These are phyloP conservation scores for Ustilago sp. DNA, from an alignment of 1,284 basidiomycete genomes.

Conservation along the genomic window DNA sequence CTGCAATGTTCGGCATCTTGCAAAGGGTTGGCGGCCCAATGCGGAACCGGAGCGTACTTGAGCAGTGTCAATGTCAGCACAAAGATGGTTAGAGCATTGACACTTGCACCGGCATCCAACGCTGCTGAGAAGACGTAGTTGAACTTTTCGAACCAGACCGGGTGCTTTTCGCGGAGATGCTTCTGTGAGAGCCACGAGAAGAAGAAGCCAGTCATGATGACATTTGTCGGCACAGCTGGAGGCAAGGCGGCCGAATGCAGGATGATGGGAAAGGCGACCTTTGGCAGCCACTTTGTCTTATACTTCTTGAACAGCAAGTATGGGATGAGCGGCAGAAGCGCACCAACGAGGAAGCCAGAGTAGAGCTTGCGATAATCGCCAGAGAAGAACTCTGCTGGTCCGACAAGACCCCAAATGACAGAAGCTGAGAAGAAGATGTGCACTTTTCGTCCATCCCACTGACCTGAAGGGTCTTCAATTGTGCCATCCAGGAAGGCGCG, in stretches of 20 bases:
- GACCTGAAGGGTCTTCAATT: constrained; percentile 71
- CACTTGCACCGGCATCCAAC: constrained; percentile 70
- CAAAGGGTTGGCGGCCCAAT: constrained; percentile 54
- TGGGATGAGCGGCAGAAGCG: constrained; percentile 70
- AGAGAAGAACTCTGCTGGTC: constrained; percentile 71
- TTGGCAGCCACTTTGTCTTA: constrained; percentile 50
- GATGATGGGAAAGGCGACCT: constrained; percentile 72
- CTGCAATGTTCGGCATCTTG: constrained; percentile 52
- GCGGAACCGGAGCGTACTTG: constrained; percentile 52
- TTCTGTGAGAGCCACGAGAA: constrained; percentile 70
- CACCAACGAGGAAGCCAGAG: constrained; percentile 71
- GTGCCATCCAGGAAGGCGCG: constrained; percentile 70
- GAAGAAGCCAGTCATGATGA: constrained; percentile 71
- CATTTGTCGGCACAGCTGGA: constrained; percentile 71
- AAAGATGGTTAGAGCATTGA: constrained; percentile 72
- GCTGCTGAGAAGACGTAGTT: constrained; percentile 70
- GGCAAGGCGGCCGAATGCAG: constrained; percentile 70
- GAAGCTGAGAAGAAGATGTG: constrained; percentile 70
- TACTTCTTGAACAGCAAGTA: constrained; percentile 71
- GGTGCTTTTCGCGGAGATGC: constrained; percentile 68
- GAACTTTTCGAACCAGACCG: constrained; percentile 66
- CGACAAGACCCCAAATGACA: constrained; percentile 72
- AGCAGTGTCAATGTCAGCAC: constrained; percentile 66
- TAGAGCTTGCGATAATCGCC: constrained; percentile 71
- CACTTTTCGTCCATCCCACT: constrained; percentile 69